phyloP scores from a whole-genome alignment of 2,329 filamentous ascomycete species.

The Pseudogymnoascus sp. region DNA sequence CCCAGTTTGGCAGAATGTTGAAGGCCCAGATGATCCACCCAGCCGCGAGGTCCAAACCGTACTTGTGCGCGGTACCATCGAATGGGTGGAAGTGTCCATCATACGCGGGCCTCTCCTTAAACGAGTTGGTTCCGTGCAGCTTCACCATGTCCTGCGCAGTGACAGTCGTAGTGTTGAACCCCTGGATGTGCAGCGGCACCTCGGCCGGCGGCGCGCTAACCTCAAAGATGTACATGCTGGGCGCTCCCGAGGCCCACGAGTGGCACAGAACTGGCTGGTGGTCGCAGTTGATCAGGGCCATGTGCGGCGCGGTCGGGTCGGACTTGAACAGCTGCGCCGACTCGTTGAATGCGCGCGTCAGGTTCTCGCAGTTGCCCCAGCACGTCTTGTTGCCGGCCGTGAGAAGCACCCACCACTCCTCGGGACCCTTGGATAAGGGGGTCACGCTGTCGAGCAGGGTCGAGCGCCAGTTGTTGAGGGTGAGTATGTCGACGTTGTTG shows the following conservation, averaged over 20 bases:
- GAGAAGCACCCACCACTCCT: conserved; percentile 68
- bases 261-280: conserved; percentile 67
- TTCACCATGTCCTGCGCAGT: conserved; percentile 54
- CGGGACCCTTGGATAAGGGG: conserved; percentile 49
- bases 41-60: conserved; percentile 52
- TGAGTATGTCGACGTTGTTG: conserved; percentile 49
- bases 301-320: conserved; percentile 53
- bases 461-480: conserved; percentile 62
- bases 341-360: conserved; percentile 59
- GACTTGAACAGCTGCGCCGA: conserved; percentile 54
- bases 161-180: conserved; percentile 60
- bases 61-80: conserved; percentile 56
- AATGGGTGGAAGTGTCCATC: conserved; percentile 71
- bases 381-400: conserved; percentile 74
- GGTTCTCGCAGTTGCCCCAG: conserved; percentile 51
- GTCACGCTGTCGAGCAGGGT: conserved; percentile 55
- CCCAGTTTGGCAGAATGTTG: conserved; percentile 61
- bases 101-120: conserved; percentile 38
- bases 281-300: conserved; percentile 66
- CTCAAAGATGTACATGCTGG: conserved; percentile 58
- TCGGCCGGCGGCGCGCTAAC: conserved; percentile 55
- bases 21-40: conserved; percentile 62
- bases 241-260: conserved; percentile 57
- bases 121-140: conserved; percentile 47
- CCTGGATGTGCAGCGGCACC: conserved; percentile 55